These are phyloP conservation scores for Pelargonium australe DNA, from an alignment of 441 rosid species.

Conservation along the genomic window DNA sequence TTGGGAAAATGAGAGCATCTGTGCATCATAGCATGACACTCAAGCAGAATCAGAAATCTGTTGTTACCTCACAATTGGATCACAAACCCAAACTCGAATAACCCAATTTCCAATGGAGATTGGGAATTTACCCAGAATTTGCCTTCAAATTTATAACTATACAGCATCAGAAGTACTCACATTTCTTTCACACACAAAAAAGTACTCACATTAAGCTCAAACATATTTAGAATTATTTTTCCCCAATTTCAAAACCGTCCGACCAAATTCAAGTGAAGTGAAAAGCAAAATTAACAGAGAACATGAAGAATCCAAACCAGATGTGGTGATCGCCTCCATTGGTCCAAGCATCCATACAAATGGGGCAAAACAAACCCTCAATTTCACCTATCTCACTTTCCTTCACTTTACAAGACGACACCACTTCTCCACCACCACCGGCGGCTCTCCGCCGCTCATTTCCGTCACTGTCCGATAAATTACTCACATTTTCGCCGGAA, in stretches of 20 bases:
- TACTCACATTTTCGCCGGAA: slow-evolving; percentile 4
- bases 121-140: background rate
- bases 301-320: slow-evolving; percentile 32
- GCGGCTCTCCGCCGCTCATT: slow-evolving; percentile 28
- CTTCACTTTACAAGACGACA: slow-evolving; percentile 35
- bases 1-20: too few species aligned
- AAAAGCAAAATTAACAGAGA: background rate
- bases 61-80: background rate
- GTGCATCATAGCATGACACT: background rate
- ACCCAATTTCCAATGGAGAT: background rate
- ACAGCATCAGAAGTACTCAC: background rate
- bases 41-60: background rate
- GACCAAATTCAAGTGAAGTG: background rate
- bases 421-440: slow-evolving; percentile 25
- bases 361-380: slow-evolving; percentile 71
- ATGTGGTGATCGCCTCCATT: slow-evolving; percentile 58
- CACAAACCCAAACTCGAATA: background rate
- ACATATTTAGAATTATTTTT: background rate
- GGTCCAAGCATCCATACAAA: slow-evolving; percentile 82
- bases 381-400: slow-evolving; percentile 42
- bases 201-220: background rate
- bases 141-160: background rate
- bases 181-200: background rate
- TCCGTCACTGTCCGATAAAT: slow-evolving; percentile 17
- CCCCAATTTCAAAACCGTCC: too few species aligned